These are phyloP conservation scores for Vaccinium myrtillus DNA, from an alignment of 148 eudicot species.

Conservation along the genomic window DNA sequence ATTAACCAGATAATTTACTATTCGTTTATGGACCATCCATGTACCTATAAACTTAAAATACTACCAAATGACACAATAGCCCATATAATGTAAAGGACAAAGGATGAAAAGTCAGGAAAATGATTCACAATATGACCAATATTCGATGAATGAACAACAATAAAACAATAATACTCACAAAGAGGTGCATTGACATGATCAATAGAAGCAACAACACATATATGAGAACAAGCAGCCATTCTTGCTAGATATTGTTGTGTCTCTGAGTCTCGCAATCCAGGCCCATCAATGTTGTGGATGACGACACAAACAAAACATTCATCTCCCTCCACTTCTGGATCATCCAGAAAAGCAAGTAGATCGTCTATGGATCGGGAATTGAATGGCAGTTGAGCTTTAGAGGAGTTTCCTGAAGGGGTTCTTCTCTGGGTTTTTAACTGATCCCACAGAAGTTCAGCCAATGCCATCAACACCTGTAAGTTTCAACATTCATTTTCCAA, in stretches of 20 bases:
- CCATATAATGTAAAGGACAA: background rate
- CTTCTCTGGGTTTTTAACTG: constrained; percentile 49
- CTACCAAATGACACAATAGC: background rate
- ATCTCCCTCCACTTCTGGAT: constrained; percentile 36
- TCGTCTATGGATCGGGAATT: constrained; percentile 65
- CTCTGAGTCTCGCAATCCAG: constrained; percentile 82
- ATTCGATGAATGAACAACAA: background rate
- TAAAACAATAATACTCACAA: constrained; percentile 46
- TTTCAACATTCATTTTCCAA: background rate
- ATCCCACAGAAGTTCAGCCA: constrained; percentile 80
- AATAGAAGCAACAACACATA: constrained; percentile 78
- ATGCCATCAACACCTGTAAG: constrained; percentile 56
- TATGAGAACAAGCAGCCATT: constrained; percentile 78
- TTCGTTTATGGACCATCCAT: background rate
- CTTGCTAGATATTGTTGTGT: constrained; percentile 78
- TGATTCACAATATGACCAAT: background rate
- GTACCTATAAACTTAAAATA: background rate
- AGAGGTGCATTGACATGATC: constrained; percentile 92
- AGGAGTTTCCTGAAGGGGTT: constrained; percentile 37
- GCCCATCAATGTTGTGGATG: constrained; percentile 92
- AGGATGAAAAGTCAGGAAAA: background rate
- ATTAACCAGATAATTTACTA: background rate
- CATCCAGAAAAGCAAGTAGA: constrained; percentile 70
- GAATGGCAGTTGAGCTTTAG: constrained; percentile 54
- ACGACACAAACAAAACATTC: constrained; percentile 62